A percentile compares a stretch with the other conserved stretches of the same genome.
These are phyloP conservation scores for Cercospora nicotianae DNA, from an alignment of 2,329 filamentous ascomycete genomes.

Conservation along the genomic window DNA sequence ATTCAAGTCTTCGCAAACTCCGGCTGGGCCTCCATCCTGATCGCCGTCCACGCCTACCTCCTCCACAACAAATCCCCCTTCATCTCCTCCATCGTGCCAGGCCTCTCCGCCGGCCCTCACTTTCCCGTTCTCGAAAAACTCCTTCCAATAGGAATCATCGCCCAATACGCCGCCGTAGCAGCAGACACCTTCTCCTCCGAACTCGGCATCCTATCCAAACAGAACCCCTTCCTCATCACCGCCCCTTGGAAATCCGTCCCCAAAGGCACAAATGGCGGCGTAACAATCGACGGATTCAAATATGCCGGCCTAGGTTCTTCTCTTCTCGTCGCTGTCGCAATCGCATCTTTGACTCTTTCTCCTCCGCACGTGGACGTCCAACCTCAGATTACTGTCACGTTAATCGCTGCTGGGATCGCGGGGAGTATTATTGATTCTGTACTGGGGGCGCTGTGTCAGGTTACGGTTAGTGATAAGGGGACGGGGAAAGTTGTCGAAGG, in stretches of 20 bases:
- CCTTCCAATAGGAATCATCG: slow-evolving; percentile 51
- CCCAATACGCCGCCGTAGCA: slow-evolving; percentile 78
- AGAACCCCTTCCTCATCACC: slow-evolving; percentile 79
- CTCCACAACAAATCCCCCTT: slow-evolving; percentile 36
- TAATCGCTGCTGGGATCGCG: slow-evolving; percentile 71
- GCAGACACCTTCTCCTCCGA: slow-evolving; percentile 96
- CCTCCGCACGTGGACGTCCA: slow-evolving; percentile 26
- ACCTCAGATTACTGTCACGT: slow-evolving; percentile 22
- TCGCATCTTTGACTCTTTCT: slow-evolving; percentile 42
- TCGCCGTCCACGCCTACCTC: slow-evolving; percentile 53
- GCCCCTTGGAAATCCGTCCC: slow-evolving; percentile 78
- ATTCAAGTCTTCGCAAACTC: slow-evolving; percentile 92
- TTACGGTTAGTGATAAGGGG: slow-evolving; percentile 78
- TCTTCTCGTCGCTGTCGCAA: slow-evolving; percentile 65
- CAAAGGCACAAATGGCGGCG: slow-evolving; percentile 88
- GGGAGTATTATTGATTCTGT: slow-evolving; percentile 87
- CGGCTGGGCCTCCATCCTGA: slow-evolving; percentile 68
- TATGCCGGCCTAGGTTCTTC: slow-evolving; percentile 44
- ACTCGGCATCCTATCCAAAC: slow-evolving; percentile 81
- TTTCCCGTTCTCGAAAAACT: slow-evolving; percentile 43
- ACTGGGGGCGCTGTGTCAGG: slow-evolving; percentile 80
- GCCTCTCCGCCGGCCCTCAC: slow-evolving; percentile 40
- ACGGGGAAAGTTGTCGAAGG: slow-evolving; percentile 89
- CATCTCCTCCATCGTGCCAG: slow-evolving; percentile 34
- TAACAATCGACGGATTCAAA: slow-evolving; percentile 70